Evolutionary conservation across 2,329 filamentous ascomycete species (phyloP).

Genomic region (Pseudogymnoascus pannorum): DNA sequence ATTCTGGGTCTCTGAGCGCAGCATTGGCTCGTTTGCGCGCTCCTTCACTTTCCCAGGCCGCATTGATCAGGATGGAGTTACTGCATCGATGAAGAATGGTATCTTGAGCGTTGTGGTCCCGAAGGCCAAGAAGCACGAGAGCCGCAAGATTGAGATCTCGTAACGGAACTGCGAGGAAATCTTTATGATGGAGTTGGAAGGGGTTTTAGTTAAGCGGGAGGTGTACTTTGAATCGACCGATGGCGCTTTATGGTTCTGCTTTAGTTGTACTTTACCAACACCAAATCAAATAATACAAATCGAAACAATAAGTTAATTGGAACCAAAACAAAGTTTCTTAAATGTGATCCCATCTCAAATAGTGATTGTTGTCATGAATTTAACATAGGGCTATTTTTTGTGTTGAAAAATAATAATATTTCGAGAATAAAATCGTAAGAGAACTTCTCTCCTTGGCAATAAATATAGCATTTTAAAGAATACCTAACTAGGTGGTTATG

Average conservation of each 20-base stretch:
- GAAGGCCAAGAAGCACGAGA: constrained; percentile 52
- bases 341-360: neutral
- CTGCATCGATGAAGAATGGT: constrained; percentile 53
- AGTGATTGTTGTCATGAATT: neutral
- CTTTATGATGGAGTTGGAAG: neutral
- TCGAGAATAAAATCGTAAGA: neutral
- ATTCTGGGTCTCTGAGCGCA: constrained; percentile 62
- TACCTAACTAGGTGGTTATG: too few relatives aligned
- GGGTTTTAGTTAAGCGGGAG: neutral
- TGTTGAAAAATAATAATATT: neutral
- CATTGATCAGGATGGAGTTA: constrained; percentile 52
- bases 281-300: constrained; percentile 1
- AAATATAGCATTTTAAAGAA: too few relatives aligned
- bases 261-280: neutral
- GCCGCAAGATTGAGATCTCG: constrained; percentile 35
- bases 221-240: neutral
- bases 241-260: neutral
- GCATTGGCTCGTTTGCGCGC: constrained; percentile 56
- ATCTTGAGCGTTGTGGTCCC: constrained; percentile 54
- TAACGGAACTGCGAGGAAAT: neutral
- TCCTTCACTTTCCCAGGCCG: constrained; percentile 57
- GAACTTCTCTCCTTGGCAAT: neutral
- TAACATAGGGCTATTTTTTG: too few relatives aligned
- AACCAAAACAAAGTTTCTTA: neutral
- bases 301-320: neutral